phyloP scores from a whole-genome alignment of 1,139 yeast species.

The Spencermartinsiella ligniputridi region DNA sequence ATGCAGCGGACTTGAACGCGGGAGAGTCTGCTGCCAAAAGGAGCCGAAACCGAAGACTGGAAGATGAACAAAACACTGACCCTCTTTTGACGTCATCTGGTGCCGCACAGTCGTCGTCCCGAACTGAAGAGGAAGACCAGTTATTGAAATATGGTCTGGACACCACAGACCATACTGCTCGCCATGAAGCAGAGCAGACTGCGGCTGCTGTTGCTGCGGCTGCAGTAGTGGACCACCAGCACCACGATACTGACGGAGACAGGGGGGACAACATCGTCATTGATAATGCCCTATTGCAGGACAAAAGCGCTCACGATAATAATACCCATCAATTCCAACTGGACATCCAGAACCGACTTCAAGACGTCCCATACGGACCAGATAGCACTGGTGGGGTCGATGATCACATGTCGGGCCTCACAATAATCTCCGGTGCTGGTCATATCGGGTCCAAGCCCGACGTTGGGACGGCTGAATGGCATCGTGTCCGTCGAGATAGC shows the following conservation, averaged over 20 bases:
- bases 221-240: background rate
- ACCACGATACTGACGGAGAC: background rate
- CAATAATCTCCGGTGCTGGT: background rate
- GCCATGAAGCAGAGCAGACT: background rate
- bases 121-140: background rate
- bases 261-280: background rate
- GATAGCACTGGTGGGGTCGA: background rate
- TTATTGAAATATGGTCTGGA: background rate
- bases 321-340: background rate
- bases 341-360: background rate
- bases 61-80: background rate
- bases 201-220: slow-evolving; percentile 2
- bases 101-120: background rate
- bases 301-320: background rate
- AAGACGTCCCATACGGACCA: background rate
- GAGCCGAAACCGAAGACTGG: background rate
- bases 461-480: slow-evolving; percentile 78
- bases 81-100: background rate
- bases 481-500: slow-evolving; percentile 74
- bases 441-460: slow-evolving; percentile 36
- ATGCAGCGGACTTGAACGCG: background rate
- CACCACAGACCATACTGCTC: background rate
- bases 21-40: background rate
- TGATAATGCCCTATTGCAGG: background rate
- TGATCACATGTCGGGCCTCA: background rate